phyloP scores from a whole-genome alignment of 1,139 yeast species.

The Protomyces inouyei region DNA sequence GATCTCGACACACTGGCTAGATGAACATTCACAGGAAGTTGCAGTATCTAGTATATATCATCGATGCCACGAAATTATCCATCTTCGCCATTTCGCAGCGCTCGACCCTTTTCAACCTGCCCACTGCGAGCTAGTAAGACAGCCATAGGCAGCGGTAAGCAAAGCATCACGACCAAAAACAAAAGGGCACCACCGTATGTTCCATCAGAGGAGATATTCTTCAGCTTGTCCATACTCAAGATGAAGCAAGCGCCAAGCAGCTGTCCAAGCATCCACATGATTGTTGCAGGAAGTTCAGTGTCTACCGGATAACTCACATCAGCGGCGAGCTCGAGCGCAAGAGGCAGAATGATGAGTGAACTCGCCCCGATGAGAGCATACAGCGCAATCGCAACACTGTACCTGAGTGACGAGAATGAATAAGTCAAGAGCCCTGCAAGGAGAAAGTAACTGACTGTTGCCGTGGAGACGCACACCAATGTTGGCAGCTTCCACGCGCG shows the following conservation, averaged over 20 bases:
- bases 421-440: constrained; percentile 34
- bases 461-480: not conserved
- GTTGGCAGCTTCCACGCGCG: constrained; percentile 37
- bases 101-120: not conserved
- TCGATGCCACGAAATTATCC: not conserved
- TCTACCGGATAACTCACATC: constrained; percentile 34
- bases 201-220: constrained; percentile 29
- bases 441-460: constrained; percentile 9
- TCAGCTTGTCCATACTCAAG: constrained; percentile 39
- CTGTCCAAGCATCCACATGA: constrained; percentile 41
- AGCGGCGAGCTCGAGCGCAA: constrained; percentile 40
- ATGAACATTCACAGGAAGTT: not conserved
- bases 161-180: not conserved
- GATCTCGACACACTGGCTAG: no score
- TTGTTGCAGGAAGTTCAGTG: constrained; percentile 38
- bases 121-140: not conserved
- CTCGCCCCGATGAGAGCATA: constrained; percentile 41
- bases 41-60: not conserved
- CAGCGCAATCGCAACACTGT: constrained; percentile 34
- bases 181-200: not conserved
- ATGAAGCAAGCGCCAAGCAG: constrained; percentile 40
- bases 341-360: constrained; percentile 39
- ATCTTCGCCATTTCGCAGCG: not conserved
- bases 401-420: not conserved
- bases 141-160: not conserved